These are phyloP conservation scores for Cenchrus fungigraminus DNA, from an alignment of 176 grass and related monocot genomes.

Conservation along the genomic window DNA sequence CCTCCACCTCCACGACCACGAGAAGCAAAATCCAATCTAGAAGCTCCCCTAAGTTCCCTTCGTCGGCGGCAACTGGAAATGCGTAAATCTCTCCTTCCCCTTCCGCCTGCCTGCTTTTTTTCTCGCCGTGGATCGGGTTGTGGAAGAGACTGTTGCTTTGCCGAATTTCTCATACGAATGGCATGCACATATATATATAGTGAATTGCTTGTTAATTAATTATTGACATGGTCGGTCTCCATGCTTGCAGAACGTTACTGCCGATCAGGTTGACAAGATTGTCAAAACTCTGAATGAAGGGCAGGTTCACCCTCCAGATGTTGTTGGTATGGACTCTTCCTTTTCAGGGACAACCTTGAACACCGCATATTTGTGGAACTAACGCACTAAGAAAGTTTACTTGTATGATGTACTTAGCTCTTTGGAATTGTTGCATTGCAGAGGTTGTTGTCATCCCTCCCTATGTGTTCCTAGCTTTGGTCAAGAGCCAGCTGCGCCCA, in stretches of 20 bases:
- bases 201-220: neutral
- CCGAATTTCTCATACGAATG: neutral
- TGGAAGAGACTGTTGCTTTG: neutral
- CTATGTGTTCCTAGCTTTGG: constrained; percentile 76
- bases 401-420: neutral
- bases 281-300: constrained; percentile 71
- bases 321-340: constrained; percentile 66
- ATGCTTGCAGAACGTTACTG: constrained; percentile 83
- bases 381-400: neutral
- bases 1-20: constrained; percentile 34
- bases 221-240: neutral
- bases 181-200: neutral
- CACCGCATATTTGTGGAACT: neutral
- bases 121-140: neutral
- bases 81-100: constrained; percentile 43
- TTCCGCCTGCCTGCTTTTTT: neutral
- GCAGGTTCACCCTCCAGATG: constrained; percentile 68
- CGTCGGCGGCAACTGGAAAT: constrained; percentile 99
- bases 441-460: constrained; percentile 93
- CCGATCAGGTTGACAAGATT: constrained; percentile 79
- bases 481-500: constrained; percentile 67
- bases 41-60: constrained; percentile 21
- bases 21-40: constrained; percentile 47
- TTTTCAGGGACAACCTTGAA: neutral
- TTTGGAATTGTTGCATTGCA: constrained; percentile 37